phyloP scores from a whole-genome alignment of 169 alveolate species.

The Eimeria brunetti region DNA sequence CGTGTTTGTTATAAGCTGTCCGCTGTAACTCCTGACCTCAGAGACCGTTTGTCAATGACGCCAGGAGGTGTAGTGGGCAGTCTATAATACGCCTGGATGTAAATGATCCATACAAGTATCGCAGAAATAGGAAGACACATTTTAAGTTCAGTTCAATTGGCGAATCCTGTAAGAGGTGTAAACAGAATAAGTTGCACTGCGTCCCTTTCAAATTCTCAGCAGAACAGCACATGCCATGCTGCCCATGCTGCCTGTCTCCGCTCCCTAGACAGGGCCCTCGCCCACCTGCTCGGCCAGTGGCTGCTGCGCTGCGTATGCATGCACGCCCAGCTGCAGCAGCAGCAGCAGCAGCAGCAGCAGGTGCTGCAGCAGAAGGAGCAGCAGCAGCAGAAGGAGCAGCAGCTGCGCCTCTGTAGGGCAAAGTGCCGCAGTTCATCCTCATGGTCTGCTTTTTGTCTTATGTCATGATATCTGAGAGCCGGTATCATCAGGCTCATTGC shows the following conservation, averaged over 20 bases:
- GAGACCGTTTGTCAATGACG: no score
- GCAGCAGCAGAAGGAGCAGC: conserved; percentile 33
- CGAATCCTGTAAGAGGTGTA: no score
- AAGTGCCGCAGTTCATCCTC: background rate
- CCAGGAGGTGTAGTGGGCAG: no score
- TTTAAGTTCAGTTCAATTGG: no score
- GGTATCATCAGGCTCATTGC: background rate
- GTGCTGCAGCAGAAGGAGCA: background rate
- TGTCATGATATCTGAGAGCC: background rate
- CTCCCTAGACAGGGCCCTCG: background rate
- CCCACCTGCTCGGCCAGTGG: background rate
- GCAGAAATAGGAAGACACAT: no score
- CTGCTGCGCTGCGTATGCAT: background rate
- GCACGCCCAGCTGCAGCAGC: background rate
- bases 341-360: conserved; percentile 4
- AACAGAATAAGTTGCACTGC: no score
- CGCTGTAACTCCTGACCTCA: no score
- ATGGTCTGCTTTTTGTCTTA: background rate
- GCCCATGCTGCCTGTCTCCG: conserved; percentile 17
- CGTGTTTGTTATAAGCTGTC: no score
- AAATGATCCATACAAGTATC: no score
- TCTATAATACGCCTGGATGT: no score
- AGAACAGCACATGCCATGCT: no score
- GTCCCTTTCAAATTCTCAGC: no score
- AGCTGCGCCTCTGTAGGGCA: background rate